Conservation (phyloP, 2,329 filamentous ascomycete genomes). For the Orbilia javanica region DNA sequence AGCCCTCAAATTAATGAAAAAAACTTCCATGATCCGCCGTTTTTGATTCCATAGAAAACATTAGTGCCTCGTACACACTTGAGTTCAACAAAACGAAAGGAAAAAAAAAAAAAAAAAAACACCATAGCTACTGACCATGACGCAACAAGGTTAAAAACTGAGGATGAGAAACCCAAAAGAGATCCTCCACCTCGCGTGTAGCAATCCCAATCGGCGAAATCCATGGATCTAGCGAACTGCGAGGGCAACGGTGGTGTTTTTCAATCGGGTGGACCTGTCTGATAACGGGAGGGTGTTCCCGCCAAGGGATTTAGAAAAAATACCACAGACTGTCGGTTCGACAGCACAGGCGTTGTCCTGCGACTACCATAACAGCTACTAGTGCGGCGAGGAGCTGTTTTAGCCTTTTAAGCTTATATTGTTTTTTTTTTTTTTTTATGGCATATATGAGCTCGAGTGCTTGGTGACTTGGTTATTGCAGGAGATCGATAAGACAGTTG, state of each 20-base stretch:
- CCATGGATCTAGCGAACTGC: background rate
- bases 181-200: background rate
- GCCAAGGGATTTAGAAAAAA: slow-evolving; percentile 6
- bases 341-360: background rate
- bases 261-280: background rate
- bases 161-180: background rate
- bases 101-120: background rate
- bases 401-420: background rate
- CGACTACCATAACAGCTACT: slow-evolving; percentile 2
- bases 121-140: background rate
- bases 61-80: too few relatives aligned
- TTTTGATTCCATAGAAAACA: too few relatives aligned
- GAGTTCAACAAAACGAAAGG: too few relatives aligned
- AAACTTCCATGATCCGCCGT: background rate
- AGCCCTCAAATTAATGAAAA: slow-evolving; percentile 19
- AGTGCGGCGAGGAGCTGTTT: background rate
- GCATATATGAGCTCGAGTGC: too few relatives aligned
- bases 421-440: too few relatives aligned
- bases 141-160: background rate
- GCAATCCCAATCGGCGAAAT: slow-evolving; percentile 11
- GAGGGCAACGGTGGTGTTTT: background rate
- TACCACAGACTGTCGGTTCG: slow-evolving; percentile 8
- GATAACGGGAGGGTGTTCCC: background rate
- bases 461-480: too few relatives aligned
- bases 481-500: background rate